These are phyloP conservation scores for Monilinia aucupariae DNA, from an alignment of 2,329 filamentous ascomycete species.

Conservation along the genomic window DNA sequence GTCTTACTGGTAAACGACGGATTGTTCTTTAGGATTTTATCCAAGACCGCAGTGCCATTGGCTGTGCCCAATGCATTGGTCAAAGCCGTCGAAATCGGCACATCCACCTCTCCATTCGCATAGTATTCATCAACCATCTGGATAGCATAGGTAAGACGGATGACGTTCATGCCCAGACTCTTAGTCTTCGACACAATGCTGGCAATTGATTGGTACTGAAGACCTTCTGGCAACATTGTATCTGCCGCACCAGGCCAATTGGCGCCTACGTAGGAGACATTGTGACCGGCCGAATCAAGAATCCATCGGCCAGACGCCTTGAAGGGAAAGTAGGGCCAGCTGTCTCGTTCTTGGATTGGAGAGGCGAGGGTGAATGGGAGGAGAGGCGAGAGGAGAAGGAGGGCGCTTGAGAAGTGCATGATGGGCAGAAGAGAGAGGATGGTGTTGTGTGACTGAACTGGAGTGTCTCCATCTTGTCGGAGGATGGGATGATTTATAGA, in stretches of 20 bases:
- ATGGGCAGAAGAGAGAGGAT: background rate
- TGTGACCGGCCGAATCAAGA: slow-evolving; percentile 33
- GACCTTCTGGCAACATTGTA: slow-evolving; percentile 60
- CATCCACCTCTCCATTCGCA: slow-evolving; percentile 41
- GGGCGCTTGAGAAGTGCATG: slow-evolving; percentile 9
- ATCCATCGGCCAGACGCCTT: slow-evolving; percentile 22
- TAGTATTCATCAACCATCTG: slow-evolving; percentile 58
- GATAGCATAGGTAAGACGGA: slow-evolving; percentile 58
- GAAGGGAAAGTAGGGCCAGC: slow-evolving; percentile 14
- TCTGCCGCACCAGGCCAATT: slow-evolving; percentile 60
- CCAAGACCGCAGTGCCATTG: slow-evolving; percentile 48
- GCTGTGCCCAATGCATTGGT: slow-evolving; percentile 43
- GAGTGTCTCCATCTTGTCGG: background rate
- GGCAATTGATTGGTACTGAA: slow-evolving; percentile 55
- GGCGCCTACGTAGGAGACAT: slow-evolving; percentile 48
- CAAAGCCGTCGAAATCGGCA: slow-evolving; percentile 44
- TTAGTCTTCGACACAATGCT: slow-evolving; percentile 50
- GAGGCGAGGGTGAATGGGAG: background rate
- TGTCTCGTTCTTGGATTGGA: background rate
- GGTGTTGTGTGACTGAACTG: background rate
- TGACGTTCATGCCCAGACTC: slow-evolving; percentile 55
- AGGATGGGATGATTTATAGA: slow-evolving; percentile 5
- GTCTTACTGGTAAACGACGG: slow-evolving; percentile 50
- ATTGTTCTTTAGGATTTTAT: slow-evolving; percentile 51
- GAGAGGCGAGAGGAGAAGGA: slow-evolving; percentile 1